These are phyloP conservation scores for Magnusiomyces suaveolens DNA, from an alignment of 1,139 yeast species.

Conservation along the genomic window DNA sequence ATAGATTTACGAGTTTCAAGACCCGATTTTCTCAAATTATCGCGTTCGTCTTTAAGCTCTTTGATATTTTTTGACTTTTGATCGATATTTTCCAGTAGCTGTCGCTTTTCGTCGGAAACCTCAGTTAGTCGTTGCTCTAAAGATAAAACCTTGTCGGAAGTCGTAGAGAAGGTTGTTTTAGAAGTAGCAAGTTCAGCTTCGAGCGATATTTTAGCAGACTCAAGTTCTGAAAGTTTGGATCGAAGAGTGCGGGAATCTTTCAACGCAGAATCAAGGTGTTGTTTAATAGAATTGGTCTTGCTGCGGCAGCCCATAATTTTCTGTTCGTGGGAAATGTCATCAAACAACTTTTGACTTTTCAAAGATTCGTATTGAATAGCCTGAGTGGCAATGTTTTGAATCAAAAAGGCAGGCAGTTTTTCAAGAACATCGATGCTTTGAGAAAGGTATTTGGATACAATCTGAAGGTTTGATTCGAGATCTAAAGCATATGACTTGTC, in stretches of 20 bases:
- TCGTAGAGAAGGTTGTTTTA: conserved; percentile 23
- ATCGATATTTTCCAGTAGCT: conserved; percentile 35
- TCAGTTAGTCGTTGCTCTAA: conserved; percentile 20
- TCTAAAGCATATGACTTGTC: not conserved
- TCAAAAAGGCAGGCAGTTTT: conserved; percentile 20
- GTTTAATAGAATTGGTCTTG: conserved; percentile 31
- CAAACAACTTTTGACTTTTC: conserved; percentile 42
- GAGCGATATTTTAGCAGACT: conserved; percentile 26
- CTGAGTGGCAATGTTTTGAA: conserved; percentile 36
- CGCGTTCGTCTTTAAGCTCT: conserved; percentile 44
- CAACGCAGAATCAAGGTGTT: conserved; percentile 26
- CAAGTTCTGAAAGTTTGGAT: conserved; percentile 28
- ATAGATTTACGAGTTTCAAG: conserved; percentile 37
- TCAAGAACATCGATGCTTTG: conserved; percentile 20
- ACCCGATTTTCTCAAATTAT: conserved; percentile 40
- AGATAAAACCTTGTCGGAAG: conserved; percentile 17
- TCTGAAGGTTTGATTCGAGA: not conserved
- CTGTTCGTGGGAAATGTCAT: conserved; percentile 46
- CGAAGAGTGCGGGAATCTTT: conserved; percentile 30
- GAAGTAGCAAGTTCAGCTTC: conserved; percentile 29
- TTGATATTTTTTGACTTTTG: conserved; percentile 41
- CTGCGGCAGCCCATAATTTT: conserved; percentile 34
- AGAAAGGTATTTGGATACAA: conserved; percentile 20
- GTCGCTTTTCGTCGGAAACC: conserved; percentile 33
- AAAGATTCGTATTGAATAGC: conserved; percentile 43